These are phyloP conservation scores for Grosmannia penicillata DNA, from an alignment of 2,329 filamentous ascomycete genomes.

Conservation along the genomic window DNA sequence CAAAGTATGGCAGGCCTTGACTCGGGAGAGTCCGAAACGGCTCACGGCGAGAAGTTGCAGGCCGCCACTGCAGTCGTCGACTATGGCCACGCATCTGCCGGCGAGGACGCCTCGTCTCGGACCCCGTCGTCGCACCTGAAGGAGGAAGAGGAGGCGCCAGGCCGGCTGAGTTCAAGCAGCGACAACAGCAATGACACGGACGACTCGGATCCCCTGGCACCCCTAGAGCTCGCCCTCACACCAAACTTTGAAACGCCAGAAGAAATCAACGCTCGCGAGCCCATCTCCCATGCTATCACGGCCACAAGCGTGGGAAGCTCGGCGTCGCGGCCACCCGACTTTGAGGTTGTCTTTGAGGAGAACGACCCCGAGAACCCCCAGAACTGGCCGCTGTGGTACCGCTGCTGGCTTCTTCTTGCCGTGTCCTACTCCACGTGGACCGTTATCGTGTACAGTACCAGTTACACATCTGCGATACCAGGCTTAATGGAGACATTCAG, in stretches of 20 bases:
- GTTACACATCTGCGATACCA: conserved; percentile 55
- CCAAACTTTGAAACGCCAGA: conserved; percentile 8
- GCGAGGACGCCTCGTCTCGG: background rate
- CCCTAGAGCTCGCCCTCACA: conserved; percentile 11
- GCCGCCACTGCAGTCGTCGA: too few species aligned
- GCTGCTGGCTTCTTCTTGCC: conserved; percentile 22
- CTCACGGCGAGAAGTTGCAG: too few species aligned
- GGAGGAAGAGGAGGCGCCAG: background rate
- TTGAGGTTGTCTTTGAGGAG: conserved; percentile 53
- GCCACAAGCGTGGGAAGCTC: conserved; percentile 23
- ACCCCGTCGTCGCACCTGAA: background rate
- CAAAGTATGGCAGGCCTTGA: too few species aligned
- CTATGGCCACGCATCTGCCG: too few species aligned
- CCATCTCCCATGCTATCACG: conserved; percentile 22
- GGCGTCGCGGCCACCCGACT: conserved; percentile 33
- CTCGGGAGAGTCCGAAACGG: too few species aligned
- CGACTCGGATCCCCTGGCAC: conserved; percentile 10
- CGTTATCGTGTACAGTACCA: conserved; percentile 55
- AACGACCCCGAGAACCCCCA: conserved; percentile 47
- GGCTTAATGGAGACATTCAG: conserved; percentile 52
- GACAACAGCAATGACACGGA: conserved; percentile 4
- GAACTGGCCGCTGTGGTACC: conserved; percentile 46
- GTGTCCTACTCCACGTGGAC: conserved; percentile 28
- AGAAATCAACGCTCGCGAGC: conserved; percentile 17
- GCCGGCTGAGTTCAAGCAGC: background rate